phyloP scores from a whole-genome alignment of 129 eudicot genomes.

The Kitagawia praeruptora region DNA sequence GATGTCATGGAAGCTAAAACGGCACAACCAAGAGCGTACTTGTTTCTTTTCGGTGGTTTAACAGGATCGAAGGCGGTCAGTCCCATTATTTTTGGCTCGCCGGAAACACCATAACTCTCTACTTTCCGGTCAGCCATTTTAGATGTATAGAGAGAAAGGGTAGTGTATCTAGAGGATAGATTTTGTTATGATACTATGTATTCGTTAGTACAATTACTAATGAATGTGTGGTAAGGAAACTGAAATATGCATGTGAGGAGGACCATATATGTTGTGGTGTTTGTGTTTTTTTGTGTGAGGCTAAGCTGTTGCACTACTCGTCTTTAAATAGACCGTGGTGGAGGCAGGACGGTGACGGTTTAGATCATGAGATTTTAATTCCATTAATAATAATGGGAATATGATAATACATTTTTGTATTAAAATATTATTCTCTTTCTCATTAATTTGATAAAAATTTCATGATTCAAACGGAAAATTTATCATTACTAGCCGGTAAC shows the following conservation, averaged over 20 bases:
- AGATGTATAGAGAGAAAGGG: background rate
- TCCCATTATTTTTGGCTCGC: conserved; percentile 2
- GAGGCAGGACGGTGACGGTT: background rate
- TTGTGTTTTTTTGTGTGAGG: background rate
- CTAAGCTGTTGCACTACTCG: background rate
- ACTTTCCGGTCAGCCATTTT: conserved; percentile 12
- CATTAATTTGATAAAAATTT: too few species aligned
- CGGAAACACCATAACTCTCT: conserved; percentile 5
- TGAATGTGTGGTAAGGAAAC: background rate
- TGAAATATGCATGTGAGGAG: background rate
- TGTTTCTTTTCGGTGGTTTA: conserved; percentile 23
- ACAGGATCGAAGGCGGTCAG: conserved; percentile 22
- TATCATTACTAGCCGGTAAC: too few species aligned
- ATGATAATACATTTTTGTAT: too few species aligned
- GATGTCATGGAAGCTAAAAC: conserved; percentile 35
- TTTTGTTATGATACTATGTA: background rate
- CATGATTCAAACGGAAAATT: too few species aligned
- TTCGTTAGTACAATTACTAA: background rate
- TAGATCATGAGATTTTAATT: too few species aligned
- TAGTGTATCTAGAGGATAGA: background rate
- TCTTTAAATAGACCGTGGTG: background rate
- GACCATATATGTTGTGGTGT: background rate
- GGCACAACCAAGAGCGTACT: conserved; percentile 34
- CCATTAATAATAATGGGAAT: too few species aligned
- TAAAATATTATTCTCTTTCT: too few species aligned